Percentiles rank a stretch among this genome's conserved stretches.
Evolutionary conservation across 1,139 yeast genomes (phyloP).

Genomic region (Saccharomyces hybrid): DNA sequence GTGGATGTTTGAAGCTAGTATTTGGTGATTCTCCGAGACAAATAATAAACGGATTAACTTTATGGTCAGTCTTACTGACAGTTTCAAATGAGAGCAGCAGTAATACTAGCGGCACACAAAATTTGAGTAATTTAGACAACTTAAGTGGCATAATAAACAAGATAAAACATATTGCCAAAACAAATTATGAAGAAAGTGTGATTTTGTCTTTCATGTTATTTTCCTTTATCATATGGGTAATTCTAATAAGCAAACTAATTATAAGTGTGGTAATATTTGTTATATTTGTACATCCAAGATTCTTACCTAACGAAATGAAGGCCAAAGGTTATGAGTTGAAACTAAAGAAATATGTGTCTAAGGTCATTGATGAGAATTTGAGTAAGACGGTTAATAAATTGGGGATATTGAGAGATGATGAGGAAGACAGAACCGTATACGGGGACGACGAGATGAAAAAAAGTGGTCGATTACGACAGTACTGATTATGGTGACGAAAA

Average conservation of each 20-base stretch:
- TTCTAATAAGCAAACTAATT: conserved; percentile 13
- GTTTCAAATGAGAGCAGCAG: conserved; percentile 31
- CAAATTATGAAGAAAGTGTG: conserved; percentile 58
- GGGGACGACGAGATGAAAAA: background rate
- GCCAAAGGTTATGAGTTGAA: background rate
- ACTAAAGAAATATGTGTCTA: background rate
- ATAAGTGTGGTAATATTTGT: background rate
- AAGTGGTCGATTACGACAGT: background rate
- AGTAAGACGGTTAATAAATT: background rate
- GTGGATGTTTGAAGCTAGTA: conserved; percentile 54
- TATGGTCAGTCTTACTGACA: conserved; percentile 43
- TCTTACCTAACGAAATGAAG: background rate
- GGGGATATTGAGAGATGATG: background rate
- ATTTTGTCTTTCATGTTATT: conserved; percentile 67
- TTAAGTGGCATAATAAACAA: conserved; percentile 46
- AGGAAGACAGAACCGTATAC: background rate
- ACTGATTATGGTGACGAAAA: background rate
- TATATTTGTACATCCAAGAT: background rate
- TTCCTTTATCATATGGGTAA: conserved; percentile 66
- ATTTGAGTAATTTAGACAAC: conserved; percentile 22
- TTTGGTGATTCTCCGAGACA: conserved; percentile 89
- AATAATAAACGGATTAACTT: conserved; percentile 68
- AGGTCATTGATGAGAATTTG: background rate
- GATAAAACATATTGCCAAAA: conserved; percentile 50
- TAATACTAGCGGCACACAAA: background rate